phyloP scores from a whole-genome alignment of 2,329 filamentous ascomycete genomes.

The Cercospora nicotianae region DNA sequence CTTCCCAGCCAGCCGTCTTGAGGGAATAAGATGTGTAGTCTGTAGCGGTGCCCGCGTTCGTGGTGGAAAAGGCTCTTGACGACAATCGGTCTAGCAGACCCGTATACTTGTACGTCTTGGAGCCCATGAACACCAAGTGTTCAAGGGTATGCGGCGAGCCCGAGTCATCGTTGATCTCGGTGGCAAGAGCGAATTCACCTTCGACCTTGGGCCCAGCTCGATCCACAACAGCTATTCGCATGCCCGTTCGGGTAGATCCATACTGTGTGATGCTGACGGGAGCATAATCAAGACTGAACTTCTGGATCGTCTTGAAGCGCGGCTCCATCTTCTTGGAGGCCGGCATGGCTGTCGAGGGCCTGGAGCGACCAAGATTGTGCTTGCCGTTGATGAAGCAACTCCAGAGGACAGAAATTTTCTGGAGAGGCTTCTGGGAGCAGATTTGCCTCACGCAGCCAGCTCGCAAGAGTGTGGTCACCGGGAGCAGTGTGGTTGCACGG shows the following conservation, averaged over 20 bases:
- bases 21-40: constrained; percentile 97
- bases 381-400: neutral
- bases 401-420: neutral
- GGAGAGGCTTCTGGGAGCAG: neutral
- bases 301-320: constrained; percentile 80
- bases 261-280: constrained; percentile 89
- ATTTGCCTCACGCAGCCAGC: neutral
- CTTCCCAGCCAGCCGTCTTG: constrained; percentile 94
- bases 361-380: neutral
- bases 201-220: constrained; percentile 91
- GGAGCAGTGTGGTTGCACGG: neutral
- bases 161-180: constrained; percentile 96
- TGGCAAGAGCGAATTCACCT: constrained; percentile 92
- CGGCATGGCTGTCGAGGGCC: constrained; percentile 27
- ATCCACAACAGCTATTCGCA: constrained; percentile 90
- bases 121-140: constrained; percentile 65
- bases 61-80: constrained; percentile 86
- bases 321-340: constrained; percentile 43
- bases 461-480: neutral
- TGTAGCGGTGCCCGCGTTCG: constrained; percentile 95
- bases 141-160: constrained; percentile 68
- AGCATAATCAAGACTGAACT: constrained; percentile 86
- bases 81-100: constrained; percentile 92
- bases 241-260: constrained; percentile 89
- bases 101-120: constrained; percentile 90